Evolutionary conservation across 2,329 filamentous ascomycete species (phyloP).

Genomic region (Ascochyta koolunga): DNA sequence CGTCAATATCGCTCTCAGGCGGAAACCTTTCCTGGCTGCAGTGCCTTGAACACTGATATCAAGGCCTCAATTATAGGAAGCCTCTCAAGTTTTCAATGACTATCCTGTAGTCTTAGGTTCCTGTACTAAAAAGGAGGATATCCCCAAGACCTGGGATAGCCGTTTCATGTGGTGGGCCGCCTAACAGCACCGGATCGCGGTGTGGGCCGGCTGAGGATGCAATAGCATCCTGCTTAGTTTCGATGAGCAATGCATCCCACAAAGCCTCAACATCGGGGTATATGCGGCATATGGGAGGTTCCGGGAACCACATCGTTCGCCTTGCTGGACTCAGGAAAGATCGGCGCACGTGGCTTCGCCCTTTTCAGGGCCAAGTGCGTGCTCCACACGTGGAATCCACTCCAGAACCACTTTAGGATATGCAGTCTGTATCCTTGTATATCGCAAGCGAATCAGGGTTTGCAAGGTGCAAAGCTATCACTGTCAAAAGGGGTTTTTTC

Average conservation of each 20-base stretch:
- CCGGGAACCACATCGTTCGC: not conserved
- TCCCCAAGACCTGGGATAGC: not conserved
- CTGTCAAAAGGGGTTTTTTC: constrained; percentile 5
- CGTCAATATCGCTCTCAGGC: not conserved
- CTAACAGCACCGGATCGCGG: not conserved
- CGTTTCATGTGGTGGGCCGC: constrained; percentile 9
- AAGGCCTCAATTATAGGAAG: not conserved
- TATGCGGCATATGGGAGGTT: not conserved
- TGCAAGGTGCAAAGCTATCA: constrained; percentile 2
- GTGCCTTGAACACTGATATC: not conserved
- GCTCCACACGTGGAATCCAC: constrained; percentile 5
- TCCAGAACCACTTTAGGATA: constrained; percentile 4
- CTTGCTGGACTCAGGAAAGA: constrained; percentile 1
- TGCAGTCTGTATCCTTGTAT: constrained; percentile 4
- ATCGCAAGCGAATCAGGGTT: constrained; percentile 5
- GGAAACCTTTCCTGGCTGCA: not conserved
- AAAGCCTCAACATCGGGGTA: not conserved
- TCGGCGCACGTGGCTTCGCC: constrained; percentile 1
- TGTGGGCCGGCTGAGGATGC: not conserved
- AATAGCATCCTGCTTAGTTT: not conserved
- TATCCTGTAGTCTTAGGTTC: no score
- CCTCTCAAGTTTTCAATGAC: no score
- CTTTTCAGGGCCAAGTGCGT: not conserved
- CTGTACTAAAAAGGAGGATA: no score
- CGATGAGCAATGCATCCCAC: not conserved